Base-by-base conservation (phyloP, 768 basidiomycete genomes). In the Cystofilobasidium bisporidii region DNA sequence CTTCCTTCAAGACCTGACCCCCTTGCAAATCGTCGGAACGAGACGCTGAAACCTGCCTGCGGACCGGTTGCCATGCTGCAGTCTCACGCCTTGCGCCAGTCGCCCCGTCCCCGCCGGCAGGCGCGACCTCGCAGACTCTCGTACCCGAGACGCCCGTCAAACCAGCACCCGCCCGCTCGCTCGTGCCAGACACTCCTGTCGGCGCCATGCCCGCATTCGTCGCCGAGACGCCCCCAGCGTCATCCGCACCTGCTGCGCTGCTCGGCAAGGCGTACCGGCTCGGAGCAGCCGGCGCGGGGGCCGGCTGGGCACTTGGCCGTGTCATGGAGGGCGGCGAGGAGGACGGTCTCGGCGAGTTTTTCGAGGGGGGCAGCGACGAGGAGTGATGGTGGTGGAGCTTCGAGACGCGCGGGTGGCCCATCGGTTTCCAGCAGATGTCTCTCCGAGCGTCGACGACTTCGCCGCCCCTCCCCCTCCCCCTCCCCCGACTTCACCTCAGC, bases 91-190 rank as follows among this genome's bases (percentile, higher is more conserved):
- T 56, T 32, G 28, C 2, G 28, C 28, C 17, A 2, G 2, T 15
- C 45, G 18, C 4, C 45, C n/a, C 45, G 15, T 24, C 18, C 3
- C 18, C 18, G n/a, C 17, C 45, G n/a, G 20, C 8, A 47, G 28
- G 2, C 5, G 17, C 28, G 10, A 15, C 30, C 3, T n/a, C 47
- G 10, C 47, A 24, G 10, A 48, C 47, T 2, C 53, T 56, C 30
- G 53, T 56, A 11, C 53, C 53, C 26, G 53, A 56, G 53, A 56
- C 53, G 28, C 53, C 53, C 30, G 53, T 56, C 53, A 56, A 56
- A 30, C 4, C 53, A 4, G 36, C 36, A 5, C 5, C 28, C 28
- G 2, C 28, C 3, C 26, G 30, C 2, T 8, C 26, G 28, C 53
- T 56, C 28, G 53, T 56, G 8, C 26, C n/a, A 3, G 26, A 17